These are phyloP conservation scores for Cicer bijugum DNA, from an alignment of 306 rosid species.

Conservation along the genomic window DNA sequence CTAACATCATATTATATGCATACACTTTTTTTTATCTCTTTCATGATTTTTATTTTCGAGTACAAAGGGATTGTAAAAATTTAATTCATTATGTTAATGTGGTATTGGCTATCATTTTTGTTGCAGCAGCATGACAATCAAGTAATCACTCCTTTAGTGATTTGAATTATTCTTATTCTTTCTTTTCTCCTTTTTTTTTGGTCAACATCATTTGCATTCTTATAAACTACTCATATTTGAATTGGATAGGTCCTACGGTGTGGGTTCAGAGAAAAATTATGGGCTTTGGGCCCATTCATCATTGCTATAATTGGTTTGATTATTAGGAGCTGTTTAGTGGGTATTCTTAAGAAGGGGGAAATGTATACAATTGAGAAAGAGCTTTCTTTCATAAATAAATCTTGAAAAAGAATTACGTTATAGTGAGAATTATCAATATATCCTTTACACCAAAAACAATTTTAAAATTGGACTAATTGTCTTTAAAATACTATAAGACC, in stretches of 20 bases:
- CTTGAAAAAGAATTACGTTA: too few relatives aligned
- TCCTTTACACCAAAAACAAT: too few relatives aligned
- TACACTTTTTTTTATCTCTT: neutral
- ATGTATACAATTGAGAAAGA: neutral
- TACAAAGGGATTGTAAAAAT: neutral
- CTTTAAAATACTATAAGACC: too few relatives aligned
- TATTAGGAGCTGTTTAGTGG: conserved; percentile 41
- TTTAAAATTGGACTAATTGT: too few relatives aligned
- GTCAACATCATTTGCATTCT: neutral
- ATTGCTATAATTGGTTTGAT: conserved; percentile 50
- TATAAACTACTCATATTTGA: conserved; percentile 29
- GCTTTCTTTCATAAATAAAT: too few relatives aligned
- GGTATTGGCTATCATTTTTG: conserved; percentile 43
- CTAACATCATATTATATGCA: neutral
- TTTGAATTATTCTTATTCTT: conserved; percentile 34
- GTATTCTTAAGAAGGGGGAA: conserved; percentile 18
- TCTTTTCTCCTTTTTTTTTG: neutral
- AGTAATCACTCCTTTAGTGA: conserved; percentile 48
- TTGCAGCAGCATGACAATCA: conserved; percentile 47
- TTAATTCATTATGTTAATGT: conserved; percentile 36
- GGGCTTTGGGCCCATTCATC: conserved; percentile 49
- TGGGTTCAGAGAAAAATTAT: conserved; percentile 41
- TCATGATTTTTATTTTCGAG: neutral
- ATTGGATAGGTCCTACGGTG: conserved; percentile 29
- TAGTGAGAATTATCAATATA: too few relatives aligned